These are phyloP conservation scores for Neurospora tetraspora DNA, from an alignment of 495 filamentous ascomycete genomes.

Conservation along the genomic window DNA sequence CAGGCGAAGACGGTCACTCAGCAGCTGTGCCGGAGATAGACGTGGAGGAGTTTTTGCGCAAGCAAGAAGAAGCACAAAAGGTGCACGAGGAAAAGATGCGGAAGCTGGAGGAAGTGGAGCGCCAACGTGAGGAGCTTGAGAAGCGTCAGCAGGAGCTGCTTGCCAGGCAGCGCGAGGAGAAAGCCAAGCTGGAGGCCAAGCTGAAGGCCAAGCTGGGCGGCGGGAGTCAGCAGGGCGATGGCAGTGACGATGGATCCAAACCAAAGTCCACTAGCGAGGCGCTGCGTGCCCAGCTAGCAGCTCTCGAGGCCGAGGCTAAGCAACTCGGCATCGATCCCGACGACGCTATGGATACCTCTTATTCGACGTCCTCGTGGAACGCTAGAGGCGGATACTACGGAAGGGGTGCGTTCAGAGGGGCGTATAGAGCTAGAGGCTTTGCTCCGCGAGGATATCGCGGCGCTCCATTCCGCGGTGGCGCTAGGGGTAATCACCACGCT, in stretches of 20 bases:
- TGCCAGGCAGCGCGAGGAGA: constrained; percentile 68
- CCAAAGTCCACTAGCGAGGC: constrained; percentile 36
- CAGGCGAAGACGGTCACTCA: constrained; percentile 13
- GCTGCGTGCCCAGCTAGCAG: constrained; percentile 69
- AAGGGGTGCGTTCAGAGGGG: constrained; percentile 33
- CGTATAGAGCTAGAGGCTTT: constrained; percentile 32
- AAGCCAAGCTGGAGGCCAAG: constrained; percentile 49
- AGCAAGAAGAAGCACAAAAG: constrained; percentile 73
- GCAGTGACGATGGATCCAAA: constrained; percentile 16
- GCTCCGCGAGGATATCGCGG: constrained; percentile 27
- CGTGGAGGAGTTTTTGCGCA: constrained; percentile 63
- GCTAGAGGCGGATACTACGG: constrained; percentile 30
- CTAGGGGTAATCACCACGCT: constrained; percentile 44
- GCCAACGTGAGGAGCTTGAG: constrained; percentile 61
- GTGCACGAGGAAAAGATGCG: constrained; percentile 64
- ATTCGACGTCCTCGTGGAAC: constrained; percentile 22
- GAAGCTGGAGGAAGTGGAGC: constrained; percentile 65
- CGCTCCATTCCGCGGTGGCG: constrained; percentile 35
- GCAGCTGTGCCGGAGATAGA: constrained; percentile 53
- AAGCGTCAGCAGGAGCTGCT: constrained; percentile 65
- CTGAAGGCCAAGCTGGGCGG: constrained; percentile 34
- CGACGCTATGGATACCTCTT: constrained; percentile 30
- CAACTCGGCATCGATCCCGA: constrained; percentile 63
- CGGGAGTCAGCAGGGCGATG: not conserved
- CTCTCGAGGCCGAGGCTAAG: constrained; percentile 76